Evolutionary conservation across 176 grass and related monocot genomes (phyloP).

Genomic region (Hordeum vulgare): MorexV3_pseudomolecules_assembly NC_058524.1:190422252-190422751

Average conservation of each 20-base stretch:
- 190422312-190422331: constrained; percentile 22
- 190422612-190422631: constrained; percentile 46
- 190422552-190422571: constrained; percentile 52
- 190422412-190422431: constrained; percentile 33
- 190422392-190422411: constrained; percentile 85
- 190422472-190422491: background rate
- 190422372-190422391: constrained; percentile 64
- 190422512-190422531: background rate
- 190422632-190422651: constrained; percentile 96
- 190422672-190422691: background rate
- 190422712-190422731: background rate
- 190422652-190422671: constrained; percentile 88
- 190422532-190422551: constrained; percentile 71
- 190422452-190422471: background rate
- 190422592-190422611: constrained; percentile 42
- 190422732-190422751: background rate
- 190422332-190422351: constrained; percentile 98
- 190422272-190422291: background rate
- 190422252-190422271: constrained; percentile 28
- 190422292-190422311: constrained; percentile 12
- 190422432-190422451: background rate
- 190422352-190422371: constrained; percentile 64
- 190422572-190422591: constrained; percentile 71
- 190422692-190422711: background rate
- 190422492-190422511: background rate